These are phyloP conservation scores for Scopulariopsis brevicaulis DNA, from an alignment of 2,329 filamentous ascomycete genomes.

Conservation along the genomic window DNA sequence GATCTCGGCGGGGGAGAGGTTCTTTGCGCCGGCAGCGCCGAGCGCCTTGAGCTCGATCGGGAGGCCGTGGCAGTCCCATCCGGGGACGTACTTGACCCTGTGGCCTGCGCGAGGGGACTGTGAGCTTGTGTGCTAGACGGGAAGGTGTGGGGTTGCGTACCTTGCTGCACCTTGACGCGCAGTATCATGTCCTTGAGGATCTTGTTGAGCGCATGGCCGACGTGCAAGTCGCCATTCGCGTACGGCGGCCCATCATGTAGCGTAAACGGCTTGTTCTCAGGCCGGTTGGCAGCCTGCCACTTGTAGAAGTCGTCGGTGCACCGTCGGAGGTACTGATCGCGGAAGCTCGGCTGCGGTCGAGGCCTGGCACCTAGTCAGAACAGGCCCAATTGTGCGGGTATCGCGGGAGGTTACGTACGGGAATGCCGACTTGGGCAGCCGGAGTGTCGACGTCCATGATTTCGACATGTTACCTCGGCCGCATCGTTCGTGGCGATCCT, in stretches of 20 bases:
- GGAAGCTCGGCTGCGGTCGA: slow-evolving; percentile 36
- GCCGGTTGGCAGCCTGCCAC: slow-evolving; percentile 60
- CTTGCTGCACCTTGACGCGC: slow-evolving; percentile 68
- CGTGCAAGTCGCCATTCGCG: slow-evolving; percentile 83
- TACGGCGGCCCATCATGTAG: slow-evolving; percentile 96
- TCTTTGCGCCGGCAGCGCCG: slow-evolving; percentile 33
- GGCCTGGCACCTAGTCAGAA: slow-evolving; percentile 25
- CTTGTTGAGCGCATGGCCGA: slow-evolving; percentile 94
- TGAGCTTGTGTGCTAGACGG: neutral
- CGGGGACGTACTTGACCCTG: slow-evolving; percentile 71
- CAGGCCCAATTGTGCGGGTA: neutral
- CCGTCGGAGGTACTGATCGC: slow-evolving; percentile 53
- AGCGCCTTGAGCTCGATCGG: slow-evolving; percentile 96
- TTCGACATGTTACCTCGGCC: slow-evolving; percentile 27
- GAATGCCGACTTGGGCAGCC: slow-evolving; percentile 64
- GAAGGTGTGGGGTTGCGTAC: slow-evolving; percentile 12
- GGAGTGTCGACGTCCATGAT: slow-evolving; percentile 64
- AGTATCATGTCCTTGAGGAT: slow-evolving; percentile 91
- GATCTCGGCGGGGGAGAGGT: slow-evolving; percentile 43
- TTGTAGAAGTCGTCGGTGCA: slow-evolving; percentile 81
- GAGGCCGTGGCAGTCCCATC: slow-evolving; percentile 96
- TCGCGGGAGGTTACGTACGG: slow-evolving; percentile 35
- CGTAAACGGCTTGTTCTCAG: slow-evolving; percentile 53
- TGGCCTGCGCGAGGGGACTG: slow-evolving; percentile 30
- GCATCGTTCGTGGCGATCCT: slow-evolving; percentile 1